These are phyloP conservation scores for Pseudovirgaria hyperparasitica DNA, from an alignment of 2,329 filamentous ascomycete species.

Conservation along the genomic window DNA sequence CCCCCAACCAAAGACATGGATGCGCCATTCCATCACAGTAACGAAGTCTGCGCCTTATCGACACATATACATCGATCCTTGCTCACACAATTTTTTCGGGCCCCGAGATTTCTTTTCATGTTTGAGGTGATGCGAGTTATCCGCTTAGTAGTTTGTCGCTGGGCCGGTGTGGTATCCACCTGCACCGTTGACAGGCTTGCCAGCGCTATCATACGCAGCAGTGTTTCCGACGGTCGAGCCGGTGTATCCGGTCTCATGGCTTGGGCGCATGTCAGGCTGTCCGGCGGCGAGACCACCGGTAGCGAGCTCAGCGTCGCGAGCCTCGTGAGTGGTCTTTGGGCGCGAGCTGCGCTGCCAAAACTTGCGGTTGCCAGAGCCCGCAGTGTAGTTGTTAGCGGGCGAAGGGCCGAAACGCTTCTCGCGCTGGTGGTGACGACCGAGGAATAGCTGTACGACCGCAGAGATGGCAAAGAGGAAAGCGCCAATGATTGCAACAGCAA, in stretches of 20 bases:
- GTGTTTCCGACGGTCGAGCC: conserved; percentile 32
- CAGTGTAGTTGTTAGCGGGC: conserved; percentile 56
- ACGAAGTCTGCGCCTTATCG: too few species aligned
- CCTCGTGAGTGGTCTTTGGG: conserved; percentile 15
- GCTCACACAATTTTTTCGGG: too few species aligned
- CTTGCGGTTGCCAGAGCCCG: conserved; percentile 37
- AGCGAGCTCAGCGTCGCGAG: conserved; percentile 32
- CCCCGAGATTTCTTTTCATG: too few species aligned
- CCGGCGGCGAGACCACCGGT: conserved; percentile 14
- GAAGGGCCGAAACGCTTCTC: conserved; percentile 60
- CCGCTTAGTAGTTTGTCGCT: conserved; percentile 14
- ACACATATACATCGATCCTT: too few species aligned
- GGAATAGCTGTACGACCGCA: conserved; percentile 52
- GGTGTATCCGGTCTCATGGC: conserved; percentile 37
- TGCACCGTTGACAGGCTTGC: conserved; percentile 21
- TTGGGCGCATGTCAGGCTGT: conserved; percentile 27
- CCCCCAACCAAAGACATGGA: too few species aligned
- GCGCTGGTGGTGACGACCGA: conserved; percentile 59
- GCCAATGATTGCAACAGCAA: conserved; percentile 67
- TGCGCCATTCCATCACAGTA: too few species aligned
- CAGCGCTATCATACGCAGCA: conserved; percentile 18
- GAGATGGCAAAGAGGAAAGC: conserved; percentile 69
- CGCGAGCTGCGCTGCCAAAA: conserved; percentile 30
- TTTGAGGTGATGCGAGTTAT: too few species aligned
- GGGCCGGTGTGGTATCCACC: conserved; percentile 33